phyloP scores from a whole-genome alignment of 805 yeast genomes.

The Cyberlindnera petersonii region DNA sequence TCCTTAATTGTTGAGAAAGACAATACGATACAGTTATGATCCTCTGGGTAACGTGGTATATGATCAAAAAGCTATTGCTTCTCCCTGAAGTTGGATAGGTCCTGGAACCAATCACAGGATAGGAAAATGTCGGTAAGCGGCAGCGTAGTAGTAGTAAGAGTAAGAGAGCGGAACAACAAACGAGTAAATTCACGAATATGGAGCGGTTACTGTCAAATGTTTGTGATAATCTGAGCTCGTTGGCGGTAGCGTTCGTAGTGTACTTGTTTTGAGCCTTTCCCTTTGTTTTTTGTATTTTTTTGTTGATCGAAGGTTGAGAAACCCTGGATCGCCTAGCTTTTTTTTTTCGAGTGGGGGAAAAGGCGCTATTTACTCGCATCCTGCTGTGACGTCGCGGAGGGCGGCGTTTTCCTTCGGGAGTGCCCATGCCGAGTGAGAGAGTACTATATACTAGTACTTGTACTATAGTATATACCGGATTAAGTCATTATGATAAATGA shows the following conservation, averaged over 20 bases:
- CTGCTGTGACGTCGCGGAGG: too few species aligned
- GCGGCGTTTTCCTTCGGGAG: too few species aligned
- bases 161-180: not conserved
- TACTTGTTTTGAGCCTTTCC: too few species aligned
- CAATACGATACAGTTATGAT: too few species aligned
- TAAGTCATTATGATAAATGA: too few species aligned
- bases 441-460: too few species aligned
- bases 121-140: not conserved
- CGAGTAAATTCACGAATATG: not conserved
- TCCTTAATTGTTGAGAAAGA: too few species aligned
- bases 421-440: not conserved
- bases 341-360: conserved; percentile 1
- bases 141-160: conserved; percentile 4
- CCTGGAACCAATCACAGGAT: conserved; percentile 1
- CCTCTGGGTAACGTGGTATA: too few species aligned
- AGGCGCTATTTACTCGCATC: conserved; percentile 7
- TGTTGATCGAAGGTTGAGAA: not conserved
- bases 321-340: not conserved
- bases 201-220: not conserved
- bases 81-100: not conserved
- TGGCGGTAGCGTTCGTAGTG: too few species aligned
- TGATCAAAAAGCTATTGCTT: not conserved
- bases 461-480: too few species aligned
- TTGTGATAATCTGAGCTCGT: too few species aligned
- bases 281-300: not conserved